These are phyloP conservation scores for Phytophthora pini DNA, from an alignment of 352 stramenopile genomes.

Conservation along the genomic window DNA sequence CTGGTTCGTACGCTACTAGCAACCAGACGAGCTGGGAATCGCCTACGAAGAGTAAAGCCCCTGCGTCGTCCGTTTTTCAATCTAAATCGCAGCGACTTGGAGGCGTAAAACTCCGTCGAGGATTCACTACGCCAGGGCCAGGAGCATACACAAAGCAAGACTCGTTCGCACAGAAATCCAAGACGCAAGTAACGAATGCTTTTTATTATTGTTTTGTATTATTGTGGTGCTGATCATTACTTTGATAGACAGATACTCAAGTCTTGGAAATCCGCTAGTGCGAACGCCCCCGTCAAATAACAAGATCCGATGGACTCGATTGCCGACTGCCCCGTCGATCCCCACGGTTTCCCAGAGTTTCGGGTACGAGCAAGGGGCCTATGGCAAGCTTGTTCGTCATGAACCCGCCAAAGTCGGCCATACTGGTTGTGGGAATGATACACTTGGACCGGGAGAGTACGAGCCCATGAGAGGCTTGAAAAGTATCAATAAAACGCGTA, in stretches of 20 bases:
- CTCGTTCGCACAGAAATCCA: conserved; percentile 56
- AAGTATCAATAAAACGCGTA: conserved; percentile 64
- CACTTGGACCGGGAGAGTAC: conserved; percentile 74
- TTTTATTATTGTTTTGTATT: neutral
- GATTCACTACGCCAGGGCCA: conserved; percentile 56
- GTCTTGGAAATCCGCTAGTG: conserved; percentile 36
- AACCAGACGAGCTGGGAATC: conserved; percentile 66
- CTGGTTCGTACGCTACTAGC: conserved; percentile 50
- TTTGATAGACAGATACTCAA: conserved; percentile 25
- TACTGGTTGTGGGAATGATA: conserved; percentile 62
- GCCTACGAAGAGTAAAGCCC: conserved; percentile 55
- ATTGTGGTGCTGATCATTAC: conserved; percentile 1
- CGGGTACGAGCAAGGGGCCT: conserved; percentile 74
- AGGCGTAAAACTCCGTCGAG: conserved; percentile 36
- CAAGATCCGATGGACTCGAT: conserved; percentile 71
- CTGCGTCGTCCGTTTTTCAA: conserved; percentile 44
- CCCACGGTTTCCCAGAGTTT: conserved; percentile 77
- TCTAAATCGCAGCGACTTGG: conserved; percentile 63
- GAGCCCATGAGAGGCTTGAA: conserved; percentile 73
- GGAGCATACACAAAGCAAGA: conserved; percentile 64
- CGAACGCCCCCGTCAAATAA: conserved; percentile 40
- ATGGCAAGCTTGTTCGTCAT: conserved; percentile 78
- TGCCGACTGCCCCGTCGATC: conserved; percentile 79
- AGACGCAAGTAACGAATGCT: conserved; percentile 30
- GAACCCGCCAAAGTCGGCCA: conserved; percentile 63